A percentile compares a stretch with the other conserved stretches of the same genome.
Evolutionary conservation across 1,284 basidiomycete species (phyloP).

Genomic region (Irpex rosettiformis): DNA sequence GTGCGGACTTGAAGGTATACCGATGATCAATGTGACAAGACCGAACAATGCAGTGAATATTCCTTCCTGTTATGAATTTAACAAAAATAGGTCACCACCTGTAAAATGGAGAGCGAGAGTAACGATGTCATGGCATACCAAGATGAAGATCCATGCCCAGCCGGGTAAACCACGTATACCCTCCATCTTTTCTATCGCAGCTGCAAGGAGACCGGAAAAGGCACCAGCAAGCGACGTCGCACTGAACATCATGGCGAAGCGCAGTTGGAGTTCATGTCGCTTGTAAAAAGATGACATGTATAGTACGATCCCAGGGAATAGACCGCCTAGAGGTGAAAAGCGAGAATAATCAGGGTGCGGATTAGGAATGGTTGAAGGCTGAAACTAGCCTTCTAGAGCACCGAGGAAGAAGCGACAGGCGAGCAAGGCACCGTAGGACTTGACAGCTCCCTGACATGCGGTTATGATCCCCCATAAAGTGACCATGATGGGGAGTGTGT

Average conservation of each 20-base stretch:
- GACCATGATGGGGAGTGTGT: conserved; percentile 15
- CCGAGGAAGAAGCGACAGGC: conserved; percentile 29
- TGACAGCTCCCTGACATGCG: conserved; percentile 20
- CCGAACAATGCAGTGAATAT: conserved; percentile 20
- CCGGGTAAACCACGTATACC: conserved; percentile 21
- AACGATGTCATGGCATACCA: too few relatives aligned
- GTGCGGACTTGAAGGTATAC: background rate
- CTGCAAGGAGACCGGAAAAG: conserved; percentile 19
- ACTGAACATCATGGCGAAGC: conserved; percentile 12
- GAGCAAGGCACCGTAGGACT: conserved; percentile 22
- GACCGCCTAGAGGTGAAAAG: conserved; percentile 4
- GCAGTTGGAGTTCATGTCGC: conserved; percentile 23
- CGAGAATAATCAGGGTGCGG: background rate
- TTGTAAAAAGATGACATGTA: conserved; percentile 25
- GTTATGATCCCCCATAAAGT: conserved; percentile 23
- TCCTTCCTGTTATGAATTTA: conserved; percentile 20
- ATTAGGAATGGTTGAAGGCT: background rate
- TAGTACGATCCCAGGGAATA: conserved; percentile 23
- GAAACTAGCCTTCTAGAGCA: conserved; percentile 22
- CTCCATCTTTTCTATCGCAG: conserved; percentile 20
- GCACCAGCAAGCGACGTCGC: background rate
- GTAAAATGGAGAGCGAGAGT: background rate
- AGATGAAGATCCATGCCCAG: conserved; percentile 28
- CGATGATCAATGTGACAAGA: background rate
- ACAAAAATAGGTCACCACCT: background rate